Evolutionary conservation across 129 eudicot species (phyloP), one percentile per base, ranked within the genome.

Genomic region (Gnaphalium uliginosum): DNA sequence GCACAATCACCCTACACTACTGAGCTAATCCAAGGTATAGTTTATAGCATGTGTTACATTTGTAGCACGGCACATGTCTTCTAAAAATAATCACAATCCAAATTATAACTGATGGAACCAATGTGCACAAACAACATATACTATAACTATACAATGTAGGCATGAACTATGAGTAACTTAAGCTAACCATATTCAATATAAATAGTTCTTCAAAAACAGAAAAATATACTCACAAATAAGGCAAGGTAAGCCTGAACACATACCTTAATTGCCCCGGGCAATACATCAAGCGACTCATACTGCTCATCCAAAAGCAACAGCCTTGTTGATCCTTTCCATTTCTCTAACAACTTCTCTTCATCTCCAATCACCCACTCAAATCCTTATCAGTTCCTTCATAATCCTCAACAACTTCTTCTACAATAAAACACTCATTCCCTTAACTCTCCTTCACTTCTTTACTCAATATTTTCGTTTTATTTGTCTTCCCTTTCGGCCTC

Each of bases 251-350:
- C 13, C 17, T 63, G 17, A 68, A 66, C 15, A 57, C 59, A 27
- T 60, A 94, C 98, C 98, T 94, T 90, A 25, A 94, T 75, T 18
- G 97, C 97, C 78, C 86, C 87, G 30, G 98, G 98, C 89, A 94
- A 81, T 75, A 89, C 90, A 37, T 87, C 91, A 25, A 81, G 2
- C 21, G 51, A 27, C 29, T 76, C 87, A 77, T 83, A 81, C 27
- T 53, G 75, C 74, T 94, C 97, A 83, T 94, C 98, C 86, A 94
- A 83, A 68, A 94, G 86, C 84, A 94, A 73, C 79, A 94, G 86
- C 73, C 98, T 81, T 0, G 98, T 94, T 6, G 98, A 84, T 0
- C 97, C 93, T 75, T 81, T 82, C 98, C 98, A 94, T 29, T 81
- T 88, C 54, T 77, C 69, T 61, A 81, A 61, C 66, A 73, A 75